Evolutionary conservation across 208 protist genomes (phyloP), one percentile per base, ranked within the genome.

Genomic region (Angomonas ambiguus): DNA sequence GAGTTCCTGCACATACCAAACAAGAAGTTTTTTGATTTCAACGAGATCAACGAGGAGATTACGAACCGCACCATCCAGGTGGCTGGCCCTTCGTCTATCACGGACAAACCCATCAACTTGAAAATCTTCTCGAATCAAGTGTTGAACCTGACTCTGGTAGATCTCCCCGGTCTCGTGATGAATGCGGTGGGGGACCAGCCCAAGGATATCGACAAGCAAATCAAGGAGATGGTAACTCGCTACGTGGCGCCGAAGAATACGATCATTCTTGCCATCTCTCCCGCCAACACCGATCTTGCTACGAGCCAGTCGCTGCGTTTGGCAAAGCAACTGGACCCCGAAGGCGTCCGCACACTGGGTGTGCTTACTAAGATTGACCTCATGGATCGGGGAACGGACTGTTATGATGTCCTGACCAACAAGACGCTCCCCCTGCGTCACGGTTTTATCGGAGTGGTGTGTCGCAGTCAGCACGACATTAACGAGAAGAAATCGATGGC

Each of bases 131-230:
- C 94, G 3, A 79, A 64, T 24, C 30, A 88, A 30, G 97, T 99
- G 41, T 80, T 99, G 27, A 98, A 99, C 76, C 88, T 99, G 0
- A 99, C 98, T 20, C 86, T 99, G 5, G 97, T 99, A 5, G 99
- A 99, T 92, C 82, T 99, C 25, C 99, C 99, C 18, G 99, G 99
- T 64, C 83, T 99, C 10, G 99, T 99, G 6, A 99, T 99, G 87
- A 97, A 98, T 45, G 85, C 98, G 16, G 93, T 99, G 27, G 98
- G 96, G 6, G 98, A 99, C 65, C 98, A 99, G 86, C 97, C 97
- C 6, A 85, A 92, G 60, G 96, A 99, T 73, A 99, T 99, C 72
- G 97, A 98, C 61, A 67, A 90, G 34, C 88, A 97, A 56, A 99
- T 99, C 61, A 91, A 96, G 65, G 82, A 94, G 13, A 98, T 99